phyloP scores from a whole-genome alignment of 345 rosid genomes.

The Draba incana region DNA sequence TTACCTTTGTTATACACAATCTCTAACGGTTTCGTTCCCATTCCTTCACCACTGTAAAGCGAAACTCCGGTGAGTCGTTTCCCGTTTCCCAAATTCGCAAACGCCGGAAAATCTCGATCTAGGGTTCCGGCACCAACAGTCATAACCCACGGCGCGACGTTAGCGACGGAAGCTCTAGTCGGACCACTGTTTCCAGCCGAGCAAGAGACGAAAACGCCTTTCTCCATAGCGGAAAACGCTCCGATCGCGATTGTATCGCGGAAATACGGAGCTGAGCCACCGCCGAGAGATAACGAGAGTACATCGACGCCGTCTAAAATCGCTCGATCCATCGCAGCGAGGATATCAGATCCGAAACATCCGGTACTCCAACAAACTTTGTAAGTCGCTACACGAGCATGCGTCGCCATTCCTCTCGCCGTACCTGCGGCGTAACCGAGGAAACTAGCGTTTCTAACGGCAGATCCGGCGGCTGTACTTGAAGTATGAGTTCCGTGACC shows the following conservation, averaged over 20 bases:
- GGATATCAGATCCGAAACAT: slow-evolving; percentile 79
- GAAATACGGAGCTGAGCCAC: slow-evolving; percentile 65
- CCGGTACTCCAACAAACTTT: slow-evolving; percentile 81
- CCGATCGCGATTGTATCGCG: slow-evolving; percentile 74
- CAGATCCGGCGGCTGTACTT: slow-evolving; percentile 76
- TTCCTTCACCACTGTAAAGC: slow-evolving; percentile 67
- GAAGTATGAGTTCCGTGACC: slow-evolving; percentile 95
- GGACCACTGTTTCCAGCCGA: slow-evolving; percentile 94
- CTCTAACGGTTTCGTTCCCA: slow-evolving; percentile 56
- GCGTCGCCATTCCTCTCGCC: slow-evolving; percentile 80
- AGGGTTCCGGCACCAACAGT: slow-evolving; percentile 92
- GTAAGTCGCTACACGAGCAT: slow-evolving; percentile 75
- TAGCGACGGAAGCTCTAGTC: slow-evolving; percentile 53
- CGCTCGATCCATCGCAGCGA: slow-evolving; percentile 84
- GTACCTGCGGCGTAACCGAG: slow-evolving; percentile 84
- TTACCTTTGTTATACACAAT: slow-evolving; percentile 57
- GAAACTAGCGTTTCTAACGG: slow-evolving; percentile 66
- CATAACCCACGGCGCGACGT: slow-evolving; percentile 94
- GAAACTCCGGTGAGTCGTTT: slow-evolving; percentile 61
- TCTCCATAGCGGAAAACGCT: slow-evolving; percentile 73
- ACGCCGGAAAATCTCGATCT: slow-evolving; percentile 89
- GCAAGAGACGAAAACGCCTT: slow-evolving; percentile 78
- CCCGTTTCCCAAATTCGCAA: slow-evolving; percentile 56
- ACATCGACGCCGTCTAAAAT: slow-evolving; percentile 83
- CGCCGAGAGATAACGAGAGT: slow-evolving; percentile 87